Percentiles rank a stretch among this genome's conserved stretches.
phyloP scores from a whole-genome alignment of 306 rosid genomes.

The Cucumis melo region DNA sequence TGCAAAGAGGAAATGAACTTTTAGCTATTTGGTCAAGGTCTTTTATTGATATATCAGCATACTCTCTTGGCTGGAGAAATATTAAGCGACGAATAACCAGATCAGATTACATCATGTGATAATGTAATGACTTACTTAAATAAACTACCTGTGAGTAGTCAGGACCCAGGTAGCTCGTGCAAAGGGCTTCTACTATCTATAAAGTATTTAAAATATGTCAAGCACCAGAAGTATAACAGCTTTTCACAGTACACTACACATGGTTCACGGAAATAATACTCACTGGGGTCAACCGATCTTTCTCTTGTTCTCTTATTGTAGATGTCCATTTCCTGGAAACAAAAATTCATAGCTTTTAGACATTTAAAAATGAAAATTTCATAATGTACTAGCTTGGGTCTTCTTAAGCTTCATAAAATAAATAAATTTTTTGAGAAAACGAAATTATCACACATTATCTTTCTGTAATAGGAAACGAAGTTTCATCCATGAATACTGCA shows the following conservation, averaged over 20 bases:
- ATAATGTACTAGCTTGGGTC: neutral
- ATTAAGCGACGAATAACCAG: slow-evolving; percentile 12
- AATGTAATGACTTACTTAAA: slow-evolving; percentile 1
- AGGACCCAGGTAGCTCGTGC: slow-evolving; percentile 82
- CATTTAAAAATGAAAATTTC: slow-evolving; percentile 6
- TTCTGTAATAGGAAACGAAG: neutral
- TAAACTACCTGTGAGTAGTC: slow-evolving; percentile 74
- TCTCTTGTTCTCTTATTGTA: slow-evolving; percentile 64
- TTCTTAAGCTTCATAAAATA: neutral
- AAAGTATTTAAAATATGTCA: slow-evolving; percentile 20
- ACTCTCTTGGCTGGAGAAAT: slow-evolving; percentile 52
- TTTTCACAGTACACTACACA: neutral
- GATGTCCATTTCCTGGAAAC: slow-evolving; percentile 86
- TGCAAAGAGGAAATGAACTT: slow-evolving; percentile 91
- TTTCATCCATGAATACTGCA: neutral
- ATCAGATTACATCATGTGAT: slow-evolving; percentile 10
- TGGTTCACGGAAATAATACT: slow-evolving; percentile 22
- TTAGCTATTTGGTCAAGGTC: slow-evolving; percentile 72
- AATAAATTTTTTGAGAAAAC: neutral
- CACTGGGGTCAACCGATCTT: slow-evolving; percentile 73
- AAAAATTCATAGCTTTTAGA: neutral
- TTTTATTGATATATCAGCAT: slow-evolving; percentile 52
- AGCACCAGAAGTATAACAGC: slow-evolving; percentile 2
- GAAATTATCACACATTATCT: neutral
- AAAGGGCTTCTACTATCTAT: slow-evolving; percentile 82